Evolutionary conservation across 306 rosid genomes (phyloP).

Genomic region (Medicago lupulina): DNA sequence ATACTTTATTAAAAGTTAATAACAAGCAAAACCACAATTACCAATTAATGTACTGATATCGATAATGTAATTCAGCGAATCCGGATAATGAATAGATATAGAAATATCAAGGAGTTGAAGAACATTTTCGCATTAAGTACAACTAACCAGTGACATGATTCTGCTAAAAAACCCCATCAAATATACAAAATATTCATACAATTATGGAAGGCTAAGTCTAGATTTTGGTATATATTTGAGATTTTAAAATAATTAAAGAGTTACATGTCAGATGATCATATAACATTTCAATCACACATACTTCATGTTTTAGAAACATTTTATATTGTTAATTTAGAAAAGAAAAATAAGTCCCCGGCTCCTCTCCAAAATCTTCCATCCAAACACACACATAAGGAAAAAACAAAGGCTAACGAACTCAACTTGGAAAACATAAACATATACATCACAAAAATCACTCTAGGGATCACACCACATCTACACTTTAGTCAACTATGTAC

Average conservation of each 20-base stretch:
- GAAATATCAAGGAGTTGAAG: neutral
- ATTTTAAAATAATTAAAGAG: too few relatives aligned
- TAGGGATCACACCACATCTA: neutral
- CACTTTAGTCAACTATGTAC: neutral
- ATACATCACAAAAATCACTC: neutral
- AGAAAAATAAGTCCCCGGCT: neutral
- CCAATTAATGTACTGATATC: constrained; percentile 16
- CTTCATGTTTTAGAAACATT: neutral
- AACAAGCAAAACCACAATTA: constrained; percentile 26
- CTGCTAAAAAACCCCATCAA: too few relatives aligned
- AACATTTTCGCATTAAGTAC: neutral
- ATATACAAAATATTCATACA: too few relatives aligned
- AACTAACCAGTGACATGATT: neutral
- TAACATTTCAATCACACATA: neutral
- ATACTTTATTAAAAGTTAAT: constrained; percentile 32
- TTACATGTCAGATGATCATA: neutral
- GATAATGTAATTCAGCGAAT: neutral
- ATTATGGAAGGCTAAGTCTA: neutral
- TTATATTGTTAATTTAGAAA: neutral
- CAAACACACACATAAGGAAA: neutral
- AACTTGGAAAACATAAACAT: neutral
- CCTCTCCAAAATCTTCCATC: neutral
- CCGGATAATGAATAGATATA: neutral
- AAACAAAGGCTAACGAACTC: neutral
- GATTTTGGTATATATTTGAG: neutral